Evolutionary conservation across 2,329 filamentous ascomycete species (phyloP), one percentile per base, ranked within the genome.

Genomic region (Nemania bipapillata): DNA sequence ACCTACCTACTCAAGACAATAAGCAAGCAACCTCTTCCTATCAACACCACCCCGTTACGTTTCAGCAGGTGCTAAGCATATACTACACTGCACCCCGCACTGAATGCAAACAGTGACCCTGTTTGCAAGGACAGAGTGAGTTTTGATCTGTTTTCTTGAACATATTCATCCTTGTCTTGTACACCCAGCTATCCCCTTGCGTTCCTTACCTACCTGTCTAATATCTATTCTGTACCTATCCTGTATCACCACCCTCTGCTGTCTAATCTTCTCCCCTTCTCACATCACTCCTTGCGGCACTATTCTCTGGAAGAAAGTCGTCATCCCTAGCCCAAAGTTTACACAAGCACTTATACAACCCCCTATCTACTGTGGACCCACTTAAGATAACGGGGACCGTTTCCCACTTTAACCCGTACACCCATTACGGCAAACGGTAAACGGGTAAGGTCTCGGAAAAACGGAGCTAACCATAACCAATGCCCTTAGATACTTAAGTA

Each of bases 401-500:
- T 35, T n/a, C 32, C 4, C 32, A 35, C 54, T 45, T 24, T 22
- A 54, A 47, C 15, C 32, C 35, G 7, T 42, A 58, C 47, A 59
- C 58, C 37, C 20, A 6, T 24, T 50, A 49, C 56, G n/a, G 56
- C 37, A 32, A 40, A 24, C 24, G 24, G 56, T 50, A 32, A 40
- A 24, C 24, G 24, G 26, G 20, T 32, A 60, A n/a, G 42, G 55
- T 60, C 24, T 28, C 52, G 7, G n/a, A 30, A 40, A 47, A 57
- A 30, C 53, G 56, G 50, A 52, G 45, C 66, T 62, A 47, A 59
- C 55, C 3, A 47, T 15, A 30, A 24, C 47, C 22, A 64, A 60
- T 35, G 40, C 40, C 54, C 56, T 37, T 62, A 57, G 56, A 68
- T 57, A n/a, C n/a, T n/a, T n/a, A 55, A 37, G n/a, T 60, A 30